Evolutionary conservation across 1,284 basidiomycete species (phyloP).

Genomic region (Boletus hoseneyae): DNA sequence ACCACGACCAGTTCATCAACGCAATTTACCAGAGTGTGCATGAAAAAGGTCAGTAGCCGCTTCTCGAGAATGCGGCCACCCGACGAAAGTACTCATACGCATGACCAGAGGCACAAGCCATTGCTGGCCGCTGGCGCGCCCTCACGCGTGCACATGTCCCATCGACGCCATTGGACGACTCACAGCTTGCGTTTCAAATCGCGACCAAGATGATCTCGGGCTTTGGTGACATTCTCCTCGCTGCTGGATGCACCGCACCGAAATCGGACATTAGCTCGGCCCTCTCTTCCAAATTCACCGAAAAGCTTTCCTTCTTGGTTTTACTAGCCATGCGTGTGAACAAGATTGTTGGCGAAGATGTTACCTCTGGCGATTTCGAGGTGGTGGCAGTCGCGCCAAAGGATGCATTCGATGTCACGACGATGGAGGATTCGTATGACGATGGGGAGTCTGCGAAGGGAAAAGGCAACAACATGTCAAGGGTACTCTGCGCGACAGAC

Average conservation of each 20-base stretch:
- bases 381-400: constrained; percentile 27
- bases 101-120: constrained; percentile 31
- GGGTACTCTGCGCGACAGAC: constrained; percentile 34
- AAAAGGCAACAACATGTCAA: constrained; percentile 3
- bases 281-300: constrained; percentile 27
- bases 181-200: constrained; percentile 24
- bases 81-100: background rate
- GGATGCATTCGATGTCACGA: constrained; percentile 23
- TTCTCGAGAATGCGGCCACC: background rate
- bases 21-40: constrained; percentile 27
- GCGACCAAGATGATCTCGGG: constrained; percentile 24
- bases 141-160: constrained; percentile 30
- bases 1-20: constrained; percentile 25
- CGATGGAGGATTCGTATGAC: constrained; percentile 35
- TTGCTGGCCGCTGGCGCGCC: constrained; percentile 32
- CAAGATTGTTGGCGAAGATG: constrained; percentile 34
- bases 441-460: constrained; percentile 18
- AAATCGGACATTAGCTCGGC: constrained; percentile 19
- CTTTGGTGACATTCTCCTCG: constrained; percentile 30
- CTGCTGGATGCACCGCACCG: constrained; percentile 24
- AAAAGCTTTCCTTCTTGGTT: constrained; percentile 29
- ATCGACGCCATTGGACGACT: constrained; percentile 20
- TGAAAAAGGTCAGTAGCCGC: constrained; percentile 19
- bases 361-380: constrained; percentile 34
- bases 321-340: constrained; percentile 29